Evolutionary conservation across 2,329 filamentous ascomycete species (phyloP), one percentile per base, ranked within the genome.

Genomic region (Cryphonectria carpinicola): DNA sequence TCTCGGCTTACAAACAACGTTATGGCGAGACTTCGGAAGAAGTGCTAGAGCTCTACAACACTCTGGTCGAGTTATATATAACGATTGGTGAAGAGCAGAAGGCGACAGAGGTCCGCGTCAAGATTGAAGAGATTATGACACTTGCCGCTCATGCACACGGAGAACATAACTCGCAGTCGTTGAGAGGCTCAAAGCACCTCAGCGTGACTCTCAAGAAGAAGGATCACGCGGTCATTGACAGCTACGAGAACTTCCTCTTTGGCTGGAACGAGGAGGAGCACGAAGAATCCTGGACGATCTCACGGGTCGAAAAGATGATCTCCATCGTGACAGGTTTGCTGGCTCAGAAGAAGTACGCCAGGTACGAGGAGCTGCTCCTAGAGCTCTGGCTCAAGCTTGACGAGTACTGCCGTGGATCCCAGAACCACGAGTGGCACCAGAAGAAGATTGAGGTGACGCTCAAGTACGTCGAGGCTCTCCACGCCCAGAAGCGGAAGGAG

Each of bases 331-430:
- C n/a, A n/a, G 58, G 28, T 3, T 8, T 56, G 22, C 8, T 66
- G 8, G 17, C 8, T 39, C 32, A 58, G 49, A 66, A 66, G 19
- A 22, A 66, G 32, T 66, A 66, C 22, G 46, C 49, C 35, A 46
- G 28, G 22, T 22, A 52, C 19, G 65, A 66, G 65, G 65, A 56
- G 11, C 10, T 66, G 3, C 49, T 56, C 19, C 49, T 66, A 49
- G 65, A 66, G 46, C 49, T 54, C 28, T 66, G 65, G 65, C 65
- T 66, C 46, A 54, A 56, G 46, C 65, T 66, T 11, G 65, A 66
- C 14, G 49, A 66, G 25, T 35, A 66, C 46, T 66, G 65, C 35
- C 65, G 65, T 52, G 64, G 43, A 2, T 66, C 65, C 35, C 65
- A 66, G 49, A 46, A n/a, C 28, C n/a, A n/a, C 25, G 65, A 66